Evolutionary conservation across 768 basidiomycete genomes (phyloP).

Genomic region (Auricularia auricula-judae): DNA sequence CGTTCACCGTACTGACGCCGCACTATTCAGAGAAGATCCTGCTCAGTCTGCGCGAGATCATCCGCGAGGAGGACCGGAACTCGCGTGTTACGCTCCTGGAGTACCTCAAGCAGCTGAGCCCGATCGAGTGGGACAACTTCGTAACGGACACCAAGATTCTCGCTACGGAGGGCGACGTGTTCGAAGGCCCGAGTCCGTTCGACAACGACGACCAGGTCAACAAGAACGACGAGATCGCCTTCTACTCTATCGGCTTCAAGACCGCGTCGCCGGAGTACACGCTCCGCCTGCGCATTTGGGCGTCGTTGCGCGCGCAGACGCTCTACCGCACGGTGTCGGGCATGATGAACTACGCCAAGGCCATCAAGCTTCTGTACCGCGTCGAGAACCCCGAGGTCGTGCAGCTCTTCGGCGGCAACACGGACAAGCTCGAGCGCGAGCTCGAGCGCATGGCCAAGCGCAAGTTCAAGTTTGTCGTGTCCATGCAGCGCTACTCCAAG

Average conservation of each 20-base stretch:
- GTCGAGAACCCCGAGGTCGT: slow-evolving; percentile 99
- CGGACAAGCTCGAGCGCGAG: slow-evolving; percentile 90
- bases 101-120: slow-evolving; percentile 96
- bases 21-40: slow-evolving; percentile 99
- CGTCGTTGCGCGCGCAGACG: slow-evolving; percentile 94
- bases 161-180: slow-evolving; percentile 68
- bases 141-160: slow-evolving; percentile 99
- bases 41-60: slow-evolving; percentile 93
- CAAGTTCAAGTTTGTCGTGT: slow-evolving; percentile 97
- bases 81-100: slow-evolving; percentile 95
- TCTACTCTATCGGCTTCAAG: slow-evolving; percentile 99
- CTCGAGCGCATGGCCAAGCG: slow-evolving; percentile 92
- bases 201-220: slow-evolving; percentile 61
- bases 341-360: slow-evolving; percentile 99
- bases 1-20: slow-evolving; percentile 97
- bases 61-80: slow-evolving; percentile 92
- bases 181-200: slow-evolving; percentile 42
- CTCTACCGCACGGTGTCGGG: slow-evolving; percentile 97
- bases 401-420: slow-evolving; percentile 91
- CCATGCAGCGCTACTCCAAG: slow-evolving; percentile 98
- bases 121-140: slow-evolving; percentile 99
- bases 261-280: slow-evolving; percentile 98
- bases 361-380: slow-evolving; percentile 96
- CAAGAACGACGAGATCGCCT: slow-evolving; percentile 88
- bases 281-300: slow-evolving; percentile 98